A percentile compares a stretch with the other conserved stretches of the same genome.
These are phyloP conservation scores for Periconia sp. DNA, from an alignment of 2,329 filamentous ascomycete genomes.

Conservation along the genomic window DNA sequence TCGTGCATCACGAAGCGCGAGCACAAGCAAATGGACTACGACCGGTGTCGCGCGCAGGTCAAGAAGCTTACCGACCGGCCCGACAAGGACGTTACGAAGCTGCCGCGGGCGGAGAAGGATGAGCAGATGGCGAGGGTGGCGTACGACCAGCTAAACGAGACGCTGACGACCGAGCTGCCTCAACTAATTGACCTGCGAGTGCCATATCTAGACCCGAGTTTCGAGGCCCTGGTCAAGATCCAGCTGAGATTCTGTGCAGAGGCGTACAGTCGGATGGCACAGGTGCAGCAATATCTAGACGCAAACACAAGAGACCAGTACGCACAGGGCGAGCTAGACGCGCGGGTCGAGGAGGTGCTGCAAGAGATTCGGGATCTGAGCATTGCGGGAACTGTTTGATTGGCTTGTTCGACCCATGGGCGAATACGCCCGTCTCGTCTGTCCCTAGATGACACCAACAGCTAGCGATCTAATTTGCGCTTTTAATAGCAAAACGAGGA, in stretches of 20 bases:
- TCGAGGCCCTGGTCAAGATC: slow-evolving; percentile 98
- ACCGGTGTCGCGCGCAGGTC: slow-evolving; percentile 91
- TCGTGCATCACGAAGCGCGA: slow-evolving; percentile 99
- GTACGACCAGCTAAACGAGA: slow-evolving; percentile 97
- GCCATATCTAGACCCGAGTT: slow-evolving; percentile 94
- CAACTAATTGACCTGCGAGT: slow-evolving; percentile 97
- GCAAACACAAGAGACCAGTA: slow-evolving; percentile 96
- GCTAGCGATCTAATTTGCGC: too few species aligned
- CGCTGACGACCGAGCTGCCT: slow-evolving; percentile 88
- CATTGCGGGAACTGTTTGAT: slow-evolving; percentile 74
- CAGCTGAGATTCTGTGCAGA: slow-evolving; percentile 97
- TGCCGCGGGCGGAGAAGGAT: slow-evolving; percentile 95
- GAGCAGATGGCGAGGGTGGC: slow-evolving; percentile 90
- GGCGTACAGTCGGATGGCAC: slow-evolving; percentile 96
- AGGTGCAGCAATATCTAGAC: slow-evolving; percentile 98
- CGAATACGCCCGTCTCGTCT: too few species aligned
- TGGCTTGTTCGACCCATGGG: background rate
- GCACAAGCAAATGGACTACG: slow-evolving; percentile 98
- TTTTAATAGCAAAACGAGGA: too few species aligned
- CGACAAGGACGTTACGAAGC: slow-evolving; percentile 96
- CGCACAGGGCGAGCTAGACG: slow-evolving; percentile 89
- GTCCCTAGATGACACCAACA: too few species aligned
- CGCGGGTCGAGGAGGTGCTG: slow-evolving; percentile 89
- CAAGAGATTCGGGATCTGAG: slow-evolving; percentile 97
- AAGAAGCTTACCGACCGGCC: slow-evolving; percentile 98